These are phyloP conservation scores for Hsuehochloa calcarea DNA, from an alignment of 176 grass and related monocot species.

Conservation along the genomic window DNA sequence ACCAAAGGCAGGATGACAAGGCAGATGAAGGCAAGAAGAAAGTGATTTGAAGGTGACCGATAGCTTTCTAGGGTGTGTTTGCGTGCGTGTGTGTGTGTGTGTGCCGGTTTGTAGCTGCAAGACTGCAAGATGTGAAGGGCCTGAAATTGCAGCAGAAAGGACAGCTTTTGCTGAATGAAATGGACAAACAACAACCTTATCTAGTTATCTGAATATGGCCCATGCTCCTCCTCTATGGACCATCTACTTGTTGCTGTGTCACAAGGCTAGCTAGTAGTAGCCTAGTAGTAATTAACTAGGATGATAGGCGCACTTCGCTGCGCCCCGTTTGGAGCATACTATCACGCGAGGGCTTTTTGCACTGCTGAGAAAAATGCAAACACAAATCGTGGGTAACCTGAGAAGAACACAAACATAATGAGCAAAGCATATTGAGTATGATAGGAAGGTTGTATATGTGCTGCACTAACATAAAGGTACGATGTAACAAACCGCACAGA, in stretches of 20 bases:
- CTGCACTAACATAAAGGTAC: too few species aligned
- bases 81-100: not conserved
- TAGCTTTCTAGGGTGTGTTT: not conserved
- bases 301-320: too few species aligned
- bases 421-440: too few species aligned
- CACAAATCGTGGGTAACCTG: too few species aligned
- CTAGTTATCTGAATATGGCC: constrained; percentile 12
- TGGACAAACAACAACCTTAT: not conserved
- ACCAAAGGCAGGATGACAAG: not conserved
- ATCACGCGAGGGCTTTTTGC: too few species aligned
- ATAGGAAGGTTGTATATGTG: too few species aligned
- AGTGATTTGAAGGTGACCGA: not conserved
- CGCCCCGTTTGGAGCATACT: too few species aligned
- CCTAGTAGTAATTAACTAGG: not conserved
- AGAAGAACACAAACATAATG: too few species aligned
- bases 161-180: not conserved
- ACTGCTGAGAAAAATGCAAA: too few species aligned
- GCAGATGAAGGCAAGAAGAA: not conserved
- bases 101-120: not conserved
- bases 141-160: not conserved
- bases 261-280: not conserved
- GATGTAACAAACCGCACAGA: too few species aligned
- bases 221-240: not conserved
- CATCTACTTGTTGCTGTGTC: not conserved
- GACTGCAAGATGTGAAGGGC: not conserved